A percentile compares a stretch with the other conserved stretches of the same genome.
Evolutionary conservation across 192 early-diverging fungal species (phyloP).

Genomic region (Phycomyces blakesleeanus): DNA sequence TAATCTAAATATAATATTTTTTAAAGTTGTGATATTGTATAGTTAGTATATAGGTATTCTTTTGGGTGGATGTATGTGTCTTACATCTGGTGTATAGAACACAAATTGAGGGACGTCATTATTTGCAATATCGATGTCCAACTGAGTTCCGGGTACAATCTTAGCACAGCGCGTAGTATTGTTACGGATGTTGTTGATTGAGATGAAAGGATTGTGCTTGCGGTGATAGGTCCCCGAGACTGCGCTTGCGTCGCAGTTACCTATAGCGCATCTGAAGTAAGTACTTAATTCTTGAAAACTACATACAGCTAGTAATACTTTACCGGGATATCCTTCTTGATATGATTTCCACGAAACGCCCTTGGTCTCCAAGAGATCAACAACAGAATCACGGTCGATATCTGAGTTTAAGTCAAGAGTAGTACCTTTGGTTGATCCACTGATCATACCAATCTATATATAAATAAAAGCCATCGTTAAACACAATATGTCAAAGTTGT

Average conservation of each 20-base stretch:
- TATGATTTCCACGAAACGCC: constrained; percentile 58
- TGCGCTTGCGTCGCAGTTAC: constrained; percentile 2
- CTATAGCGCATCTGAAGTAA: no score
- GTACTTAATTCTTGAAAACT: no score
- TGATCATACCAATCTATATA: constrained; percentile 31
- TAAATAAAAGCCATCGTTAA: neutral
- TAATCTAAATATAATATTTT: constrained; percentile 32
- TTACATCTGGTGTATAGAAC: constrained; percentile 45
- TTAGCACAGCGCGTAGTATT: constrained; percentile 59
- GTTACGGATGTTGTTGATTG: constrained; percentile 46
- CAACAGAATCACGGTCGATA: constrained; percentile 36
- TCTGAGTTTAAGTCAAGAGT: constrained; percentile 37
- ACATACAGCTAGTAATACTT: no score
- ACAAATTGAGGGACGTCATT: constrained; percentile 51
- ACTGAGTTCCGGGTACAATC: constrained; percentile 52
- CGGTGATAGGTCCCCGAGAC: constrained; percentile 29
- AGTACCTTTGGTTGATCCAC: constrained; percentile 37
- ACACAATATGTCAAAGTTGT: no score
- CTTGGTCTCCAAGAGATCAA: constrained; percentile 55
- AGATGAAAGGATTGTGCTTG: constrained; percentile 77
- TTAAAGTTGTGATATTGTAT: no score
- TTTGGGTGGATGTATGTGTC: neutral
- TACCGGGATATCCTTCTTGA: constrained; percentile 51
- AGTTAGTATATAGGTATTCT: neutral
- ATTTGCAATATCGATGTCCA: constrained; percentile 50